These are phyloP conservation scores for Sungouiella thailandica DNA, from an alignment of 805 yeast genomes.

Conservation along the genomic window DNA sequence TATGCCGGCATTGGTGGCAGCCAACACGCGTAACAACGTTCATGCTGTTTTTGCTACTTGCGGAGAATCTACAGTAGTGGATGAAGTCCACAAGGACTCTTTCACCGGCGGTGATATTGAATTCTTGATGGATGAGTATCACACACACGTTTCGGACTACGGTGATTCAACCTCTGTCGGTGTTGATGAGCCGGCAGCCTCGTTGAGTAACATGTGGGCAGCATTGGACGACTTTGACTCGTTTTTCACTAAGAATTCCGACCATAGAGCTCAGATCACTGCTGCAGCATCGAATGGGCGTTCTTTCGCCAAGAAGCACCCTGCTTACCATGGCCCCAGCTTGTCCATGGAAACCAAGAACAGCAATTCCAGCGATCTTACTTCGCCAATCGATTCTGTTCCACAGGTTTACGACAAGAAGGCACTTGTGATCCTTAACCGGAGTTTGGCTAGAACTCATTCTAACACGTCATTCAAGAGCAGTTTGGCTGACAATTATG, in stretches of 20 bases:
- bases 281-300: conserved; percentile 1
- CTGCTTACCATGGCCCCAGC: conserved; percentile 37
- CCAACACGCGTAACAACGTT: conserved; percentile 84
- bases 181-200: conserved; percentile 61
- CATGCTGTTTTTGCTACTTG: conserved; percentile 94
- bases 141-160: conserved; percentile 30
- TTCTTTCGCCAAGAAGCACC: conserved; percentile 2
- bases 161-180: conserved; percentile 47
- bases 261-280: conserved; percentile 12
- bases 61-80: conserved; percentile 33
- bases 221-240: conserved; percentile 86
- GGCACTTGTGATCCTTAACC: conserved; percentile 68
- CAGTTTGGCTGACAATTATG: conserved; percentile 62
- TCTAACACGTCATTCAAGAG: conserved; percentile 76
- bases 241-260: conserved; percentile 68
- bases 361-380: conserved; percentile 39
- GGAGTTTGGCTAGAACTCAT: conserved; percentile 67
- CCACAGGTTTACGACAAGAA: conserved; percentile 78
- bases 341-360: conserved; percentile 59
- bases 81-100: conserved; percentile 17
- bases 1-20: conserved; percentile 87
- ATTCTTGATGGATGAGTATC: conserved; percentile 59
- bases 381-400: conserved; percentile 60
- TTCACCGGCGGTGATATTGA: conserved; percentile 34
- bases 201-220: conserved; percentile 87